These are phyloP conservation scores for Cardamine occulta DNA, from an alignment of 345 rosid genomes.

Conservation along the genomic window DNA sequence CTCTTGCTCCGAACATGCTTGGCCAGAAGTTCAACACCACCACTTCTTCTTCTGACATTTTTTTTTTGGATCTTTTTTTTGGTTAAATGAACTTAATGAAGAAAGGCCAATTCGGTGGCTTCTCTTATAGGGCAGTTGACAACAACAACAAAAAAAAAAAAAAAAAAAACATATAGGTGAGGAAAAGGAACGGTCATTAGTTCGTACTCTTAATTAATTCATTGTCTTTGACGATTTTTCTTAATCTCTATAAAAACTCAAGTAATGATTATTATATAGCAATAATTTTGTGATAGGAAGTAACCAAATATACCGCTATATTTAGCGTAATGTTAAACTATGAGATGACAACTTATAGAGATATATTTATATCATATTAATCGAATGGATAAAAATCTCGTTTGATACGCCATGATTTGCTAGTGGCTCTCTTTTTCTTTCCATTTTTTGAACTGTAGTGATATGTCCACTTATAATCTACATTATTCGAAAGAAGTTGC, in stretches of 20 bases:
- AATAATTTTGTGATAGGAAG: background rate
- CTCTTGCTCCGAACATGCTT: slow-evolving; percentile 48
- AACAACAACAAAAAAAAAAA: background rate
- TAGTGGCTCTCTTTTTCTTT: background rate
- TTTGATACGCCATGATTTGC: background rate
- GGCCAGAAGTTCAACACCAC: slow-evolving; percentile 47
- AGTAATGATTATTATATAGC: background rate
- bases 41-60: slow-evolving; percentile 42
- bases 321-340: background rate
- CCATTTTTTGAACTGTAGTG: background rate
- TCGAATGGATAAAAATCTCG: background rate
- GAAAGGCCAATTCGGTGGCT: background rate
- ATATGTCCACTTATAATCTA: background rate
- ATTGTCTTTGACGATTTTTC: background rate
- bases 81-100: background rate
- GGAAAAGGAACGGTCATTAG: background rate
- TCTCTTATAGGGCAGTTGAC: slow-evolving; percentile 5
- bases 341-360: background rate
- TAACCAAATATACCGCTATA: background rate
- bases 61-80: background rate
- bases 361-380: background rate
- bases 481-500: background rate
- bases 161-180: too few species aligned
- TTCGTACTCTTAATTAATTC: background rate
- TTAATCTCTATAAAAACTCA: background rate